Evolutionary conservation across 2,329 filamentous ascomycete species (phyloP), one percentile per base, ranked within the genome.

Genomic region (Fusarium citri): DNA sequence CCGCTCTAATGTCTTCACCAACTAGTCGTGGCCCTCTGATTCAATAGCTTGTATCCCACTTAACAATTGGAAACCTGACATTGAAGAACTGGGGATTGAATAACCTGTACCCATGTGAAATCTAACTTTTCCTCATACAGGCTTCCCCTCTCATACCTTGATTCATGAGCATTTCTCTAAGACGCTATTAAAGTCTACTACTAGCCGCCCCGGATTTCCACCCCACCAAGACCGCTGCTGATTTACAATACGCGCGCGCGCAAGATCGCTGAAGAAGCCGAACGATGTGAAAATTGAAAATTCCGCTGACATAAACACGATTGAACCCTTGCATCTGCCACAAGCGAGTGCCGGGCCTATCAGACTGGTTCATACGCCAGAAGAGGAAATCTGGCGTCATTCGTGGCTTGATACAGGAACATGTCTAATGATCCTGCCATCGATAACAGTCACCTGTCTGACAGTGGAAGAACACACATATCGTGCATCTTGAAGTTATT

Each of bases 231-330:
- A 48, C 48, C 43, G 14, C 23, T 20, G 2, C 12, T 47, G 53
- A 64, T 65, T 64, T 26, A 34, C 59, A 64, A 64, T 64, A 51
- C 62, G 40, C 62, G 60, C 60, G 62, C 60, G 46, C 20, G 16
- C 34, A 6, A 58, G 28, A 50, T 50, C 9, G n/a, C 50, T 42
- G 30, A 61, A 42, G 46, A n/a, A 34, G 28, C 45, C 53, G 30
- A 64, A 25, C 4, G 14, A 16, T n/a, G 11, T 10, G 20, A 37
- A 15, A 11, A 26, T 18, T 25, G 6, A 23, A 20, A 30, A 20
- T 18, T 18, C 31, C 25, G 64, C 64, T 68, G 34, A 64, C 53
- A 54, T 50, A 57, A 55, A 54, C 40, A 45, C 25, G 37, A 14
- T 28, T 37, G 14, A 46, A 50, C 46, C 46, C 45, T 57, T 63